phyloP scores from a whole-genome alignment of 768 basidiomycete genomes.

The Boletus pseudopeckii region DNA sequence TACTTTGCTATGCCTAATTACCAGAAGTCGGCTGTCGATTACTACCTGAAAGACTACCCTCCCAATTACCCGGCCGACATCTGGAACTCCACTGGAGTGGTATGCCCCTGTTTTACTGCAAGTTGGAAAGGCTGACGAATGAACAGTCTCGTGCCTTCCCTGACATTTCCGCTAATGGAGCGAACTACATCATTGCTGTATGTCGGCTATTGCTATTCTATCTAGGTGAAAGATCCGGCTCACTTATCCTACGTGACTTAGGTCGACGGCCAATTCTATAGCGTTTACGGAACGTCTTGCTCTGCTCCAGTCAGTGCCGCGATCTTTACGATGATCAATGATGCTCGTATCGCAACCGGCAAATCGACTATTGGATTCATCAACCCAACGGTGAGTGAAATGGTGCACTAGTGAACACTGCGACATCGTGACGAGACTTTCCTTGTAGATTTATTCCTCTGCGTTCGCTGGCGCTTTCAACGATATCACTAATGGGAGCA shows the following conservation, averaged over 20 bases:
- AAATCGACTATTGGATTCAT: slow-evolving; percentile 41
- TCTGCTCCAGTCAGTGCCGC: slow-evolving; percentile 31
- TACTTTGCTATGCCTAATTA: slow-evolving; percentile 42
- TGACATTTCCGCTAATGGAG: slow-evolving; percentile 37
- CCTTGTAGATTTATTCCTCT: slow-evolving; percentile 16
- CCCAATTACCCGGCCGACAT: slow-evolving; percentile 22
- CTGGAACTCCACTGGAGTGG: slow-evolving; percentile 29
- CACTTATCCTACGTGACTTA: too few species aligned
- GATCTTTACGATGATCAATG: slow-evolving; percentile 37
- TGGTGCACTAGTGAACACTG: slow-evolving; percentile 12
- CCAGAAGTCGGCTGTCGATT: slow-evolving; percentile 33
- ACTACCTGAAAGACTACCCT: slow-evolving; percentile 31
- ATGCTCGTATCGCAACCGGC: slow-evolving; percentile 31
- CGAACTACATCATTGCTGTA: slow-evolving; percentile 27
- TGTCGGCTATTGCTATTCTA: not conserved
- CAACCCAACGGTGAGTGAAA: slow-evolving; percentile 42
- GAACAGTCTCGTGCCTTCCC: slow-evolving; percentile 35
- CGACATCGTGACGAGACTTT: not conserved
- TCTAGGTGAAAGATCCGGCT: not conserved
- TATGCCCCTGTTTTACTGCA: slow-evolving; percentile 15
- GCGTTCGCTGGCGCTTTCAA: slow-evolving; percentile 16
- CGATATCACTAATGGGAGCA: slow-evolving; percentile 20
- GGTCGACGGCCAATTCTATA: slow-evolving; percentile 36
- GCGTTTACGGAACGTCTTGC: slow-evolving; percentile 33
- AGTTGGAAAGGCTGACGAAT: slow-evolving; percentile 30